Conservation (phyloP, 2,329 filamentous ascomycete genomes). For the Pestalotiopsis sp. region DNA sequence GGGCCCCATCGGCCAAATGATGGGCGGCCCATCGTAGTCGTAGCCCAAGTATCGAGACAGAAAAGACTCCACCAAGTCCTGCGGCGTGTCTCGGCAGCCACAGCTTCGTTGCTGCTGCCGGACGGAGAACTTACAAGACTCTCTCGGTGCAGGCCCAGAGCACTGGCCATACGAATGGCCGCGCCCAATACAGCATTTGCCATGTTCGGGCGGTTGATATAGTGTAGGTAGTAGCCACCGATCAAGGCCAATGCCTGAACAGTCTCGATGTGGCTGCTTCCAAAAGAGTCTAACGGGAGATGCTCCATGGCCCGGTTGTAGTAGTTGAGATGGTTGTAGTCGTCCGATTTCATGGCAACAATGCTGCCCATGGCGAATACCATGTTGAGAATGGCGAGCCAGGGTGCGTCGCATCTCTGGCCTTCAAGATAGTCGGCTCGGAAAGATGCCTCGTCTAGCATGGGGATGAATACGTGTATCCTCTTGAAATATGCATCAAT, state of each 20-base stretch:
- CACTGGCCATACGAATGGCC: conserved; percentile 73
- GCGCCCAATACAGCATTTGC: conserved; percentile 74
- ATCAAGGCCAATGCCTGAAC: conserved; percentile 73
- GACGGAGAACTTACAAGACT: conserved; percentile 41
- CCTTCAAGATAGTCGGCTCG: conserved; percentile 66
- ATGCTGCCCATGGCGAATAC: conserved; percentile 78
- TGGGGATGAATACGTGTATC: conserved; percentile 72
- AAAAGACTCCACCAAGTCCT: conserved; percentile 78
- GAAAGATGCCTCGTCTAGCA: conserved; percentile 74
- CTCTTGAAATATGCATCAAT: conserved; percentile 78
- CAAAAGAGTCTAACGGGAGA: conserved; percentile 68
- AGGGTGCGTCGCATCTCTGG: conserved; percentile 67
- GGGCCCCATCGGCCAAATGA: conserved; percentile 70
- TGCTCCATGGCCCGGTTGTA: conserved; percentile 70
- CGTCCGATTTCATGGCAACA: conserved; percentile 65
- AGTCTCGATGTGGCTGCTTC: conserved; percentile 72
- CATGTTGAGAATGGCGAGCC: conserved; percentile 75
- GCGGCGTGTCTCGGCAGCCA: conserved; percentile 62
- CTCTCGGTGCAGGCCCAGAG: conserved; percentile 73
- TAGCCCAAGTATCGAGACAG: conserved; percentile 75
- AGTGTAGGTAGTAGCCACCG: conserved; percentile 78
- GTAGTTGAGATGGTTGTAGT: conserved; percentile 70
- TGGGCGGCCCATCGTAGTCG: conserved; percentile 70
- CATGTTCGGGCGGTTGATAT: conserved; percentile 77
- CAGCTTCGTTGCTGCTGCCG: conserved; percentile 44